Base-by-base conservation (phyloP, 1,284 basidiomycete genomes). In the Boletus semigastroideus region DNA sequence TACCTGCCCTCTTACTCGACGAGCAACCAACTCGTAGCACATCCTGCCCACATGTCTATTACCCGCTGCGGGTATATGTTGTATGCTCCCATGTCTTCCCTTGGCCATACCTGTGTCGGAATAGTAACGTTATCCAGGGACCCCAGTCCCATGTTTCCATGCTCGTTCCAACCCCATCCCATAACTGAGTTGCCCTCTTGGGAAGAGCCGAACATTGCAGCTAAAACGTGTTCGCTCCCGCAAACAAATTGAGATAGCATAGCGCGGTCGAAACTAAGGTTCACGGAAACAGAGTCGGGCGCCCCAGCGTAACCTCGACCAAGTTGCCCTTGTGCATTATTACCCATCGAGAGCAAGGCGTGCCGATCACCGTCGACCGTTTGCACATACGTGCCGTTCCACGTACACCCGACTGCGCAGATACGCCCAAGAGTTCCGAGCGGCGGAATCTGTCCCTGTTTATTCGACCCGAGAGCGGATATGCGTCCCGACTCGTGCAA, bases 151-250 rank as follows among this genome's bases (percentile, higher is more conserved):
- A 96, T 75, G 68, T 95, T 97, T 12, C 94, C 94, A 65, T 96
- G 94, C 68, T 97, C 94, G 67, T 96, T 97, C 94, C 94, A 96
- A 0, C 94, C 94, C 87, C 93, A 95, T 0, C 82, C 87, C 79
- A 82, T 89, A 1, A 94, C 78, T 55, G 81, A 49, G 19, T 45
- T 41, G 12, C 48, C 33, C n/a, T 55, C 54, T 5, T 53, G 55
- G 10, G 42, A 39, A 22, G 55, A 19, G 28, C 37, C 38, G 10
- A 55, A 42, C 37, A 59, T 52, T 12, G 74, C 51, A 14, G 78
- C 59, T 3, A 95, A 70, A 4, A 91, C 77, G 68, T 96, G 93
- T 65, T 96, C 93, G 59, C 89, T 90, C 7, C 93, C 93, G 51
- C 87, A 88, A 1, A 72, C 74, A 16, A 71, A 49, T n/a, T 19